phyloP scores from a whole-genome alignment of 495 filamentous ascomycete species.

The Aspergillus haitiensis region DNA sequence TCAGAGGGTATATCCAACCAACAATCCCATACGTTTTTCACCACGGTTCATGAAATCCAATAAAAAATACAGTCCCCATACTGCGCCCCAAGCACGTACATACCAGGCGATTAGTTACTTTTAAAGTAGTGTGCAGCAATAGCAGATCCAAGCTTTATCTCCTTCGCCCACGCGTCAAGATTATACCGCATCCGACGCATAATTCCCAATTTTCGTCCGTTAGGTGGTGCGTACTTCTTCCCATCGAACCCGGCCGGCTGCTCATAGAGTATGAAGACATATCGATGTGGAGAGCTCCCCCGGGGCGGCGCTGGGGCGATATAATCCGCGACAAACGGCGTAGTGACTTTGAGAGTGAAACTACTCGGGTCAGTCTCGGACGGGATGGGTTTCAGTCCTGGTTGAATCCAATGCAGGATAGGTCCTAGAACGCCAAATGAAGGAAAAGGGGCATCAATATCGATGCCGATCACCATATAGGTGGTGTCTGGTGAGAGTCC shows the following conservation, averaged over 20 bases:
- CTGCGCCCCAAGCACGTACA: too few species aligned
- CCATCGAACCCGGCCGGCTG: constrained; percentile 51
- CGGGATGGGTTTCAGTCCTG: constrained; percentile 36
- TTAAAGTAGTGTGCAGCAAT: constrained; percentile 57
- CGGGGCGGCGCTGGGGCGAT: constrained; percentile 53
- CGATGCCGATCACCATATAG: constrained; percentile 51
- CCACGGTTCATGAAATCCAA: too few species aligned
- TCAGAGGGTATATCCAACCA: too few species aligned
- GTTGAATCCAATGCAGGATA: constrained; percentile 53
- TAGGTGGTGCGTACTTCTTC: constrained; percentile 43
- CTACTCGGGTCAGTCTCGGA: constrained; percentile 13
- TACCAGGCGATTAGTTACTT: constrained; percentile 29
- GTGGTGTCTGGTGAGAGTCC: constrained; percentile 22
- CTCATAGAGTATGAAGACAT: constrained; percentile 58
- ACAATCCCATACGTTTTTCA: too few species aligned
- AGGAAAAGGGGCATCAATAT: constrained; percentile 56
- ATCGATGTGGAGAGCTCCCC: constrained; percentile 54
- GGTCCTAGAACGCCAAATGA: constrained; percentile 41
- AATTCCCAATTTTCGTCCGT: constrained; percentile 43
- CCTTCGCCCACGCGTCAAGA: constrained; percentile 49
- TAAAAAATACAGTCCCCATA: too few species aligned
- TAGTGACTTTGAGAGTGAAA: constrained; percentile 20
- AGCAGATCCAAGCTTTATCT: constrained; percentile 45
- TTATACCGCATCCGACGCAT: constrained; percentile 51
- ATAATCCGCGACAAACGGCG: constrained; percentile 46